Evolutionary conservation across 805 yeast species (phyloP), one percentile per base, ranked within the genome.

Genomic region (Candida broadrunensis): DNA sequence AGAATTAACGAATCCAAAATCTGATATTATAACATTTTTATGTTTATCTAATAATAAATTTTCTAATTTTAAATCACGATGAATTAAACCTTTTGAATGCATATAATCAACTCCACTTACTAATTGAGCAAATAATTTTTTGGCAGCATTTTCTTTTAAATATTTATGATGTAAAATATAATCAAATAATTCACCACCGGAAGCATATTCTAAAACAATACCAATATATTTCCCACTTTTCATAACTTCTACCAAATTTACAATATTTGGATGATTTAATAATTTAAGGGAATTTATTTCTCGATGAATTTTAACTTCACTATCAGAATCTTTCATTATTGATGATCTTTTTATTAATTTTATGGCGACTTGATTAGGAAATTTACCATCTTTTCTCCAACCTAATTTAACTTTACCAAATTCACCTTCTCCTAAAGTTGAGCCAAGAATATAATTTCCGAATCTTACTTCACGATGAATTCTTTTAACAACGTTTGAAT

Each of bases 361-460:
- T 54, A 93, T 89, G 35, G 99, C 99, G 9, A 88, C 96, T 65
- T 89, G 95, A 29, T 84, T 77, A 2, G 88, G 84, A 44, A 80
- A 78, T 56, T 79, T 67, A 15, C 88, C 89, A 52, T 82, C 90
- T 59, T 86, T 87, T 45, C 95, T 75, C 97, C 97, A 91, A 12
- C 97, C 98, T 17, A 93, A 72, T 60, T 91, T 93, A 43, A 93
- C 99, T 63, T 93, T 91, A 44, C 99, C 99, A 63, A 93, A 93
- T 59, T 93, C 99, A 36, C 99, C 99, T 65, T 93, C 97, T 25
- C 99, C 99, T 12, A 93, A 68, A 0, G 99, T 91, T 12, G 95
- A 83, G 2, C 98, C 99, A 6, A 93, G 73, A 17, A 87, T 78
- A 56, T 90, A 93, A 12, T 87, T 81, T 19, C 99, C 99, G 59